phyloP scores from a whole-genome alignment of 257 asterid genomes.

The Cordia subcordata region DNA sequence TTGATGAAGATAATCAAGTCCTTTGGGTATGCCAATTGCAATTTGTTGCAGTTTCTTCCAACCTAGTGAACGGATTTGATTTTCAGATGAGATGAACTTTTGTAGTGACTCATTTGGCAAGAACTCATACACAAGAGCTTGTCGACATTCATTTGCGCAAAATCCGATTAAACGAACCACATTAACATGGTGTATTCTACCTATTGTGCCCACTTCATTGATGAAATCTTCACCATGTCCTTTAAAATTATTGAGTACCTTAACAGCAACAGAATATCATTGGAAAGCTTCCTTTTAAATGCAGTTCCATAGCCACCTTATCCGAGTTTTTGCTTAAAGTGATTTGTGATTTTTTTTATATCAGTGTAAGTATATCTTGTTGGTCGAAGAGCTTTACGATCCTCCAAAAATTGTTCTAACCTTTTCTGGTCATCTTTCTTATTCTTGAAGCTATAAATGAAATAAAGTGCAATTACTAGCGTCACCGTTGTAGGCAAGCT shows the following conservation, averaged over 20 bases:
- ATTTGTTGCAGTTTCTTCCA: constrained; percentile 17
- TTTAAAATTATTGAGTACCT: constrained; percentile 20
- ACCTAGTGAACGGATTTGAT: constrained; percentile 4
- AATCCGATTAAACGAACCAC: constrained; percentile 34
- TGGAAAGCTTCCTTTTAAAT: constrained; percentile 33
- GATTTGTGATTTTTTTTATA: constrained; percentile 34
- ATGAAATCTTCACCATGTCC: constrained; percentile 43
- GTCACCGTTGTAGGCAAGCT: background rate
- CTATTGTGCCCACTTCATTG: constrained; percentile 35
- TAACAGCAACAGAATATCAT: constrained; percentile 36
- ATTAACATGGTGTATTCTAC: constrained; percentile 32
- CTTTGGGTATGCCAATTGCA: constrained; percentile 29
- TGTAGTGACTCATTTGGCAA: constrained; percentile 33
- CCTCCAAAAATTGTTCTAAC: constrained; percentile 14
- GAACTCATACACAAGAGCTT: constrained; percentile 36
- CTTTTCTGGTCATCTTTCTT: constrained; percentile 1
- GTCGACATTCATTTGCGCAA: constrained; percentile 36
- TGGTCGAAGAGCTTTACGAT: constrained; percentile 22
- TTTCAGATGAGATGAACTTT: constrained; percentile 23
- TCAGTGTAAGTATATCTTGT: constrained; percentile 37
- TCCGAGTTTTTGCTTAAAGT: constrained; percentile 28
- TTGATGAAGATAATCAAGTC: constrained; percentile 24
- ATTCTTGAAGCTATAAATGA: constrained; percentile 1
- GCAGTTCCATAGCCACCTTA: constrained; percentile 41
- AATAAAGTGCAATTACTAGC: background rate